Percentiles rank a stretch among this genome's conserved stretches.
Evolutionary conservation across 1,139 yeast species (phyloP).

Genomic region (Hemisphaericaspora xylanilytica): DNA sequence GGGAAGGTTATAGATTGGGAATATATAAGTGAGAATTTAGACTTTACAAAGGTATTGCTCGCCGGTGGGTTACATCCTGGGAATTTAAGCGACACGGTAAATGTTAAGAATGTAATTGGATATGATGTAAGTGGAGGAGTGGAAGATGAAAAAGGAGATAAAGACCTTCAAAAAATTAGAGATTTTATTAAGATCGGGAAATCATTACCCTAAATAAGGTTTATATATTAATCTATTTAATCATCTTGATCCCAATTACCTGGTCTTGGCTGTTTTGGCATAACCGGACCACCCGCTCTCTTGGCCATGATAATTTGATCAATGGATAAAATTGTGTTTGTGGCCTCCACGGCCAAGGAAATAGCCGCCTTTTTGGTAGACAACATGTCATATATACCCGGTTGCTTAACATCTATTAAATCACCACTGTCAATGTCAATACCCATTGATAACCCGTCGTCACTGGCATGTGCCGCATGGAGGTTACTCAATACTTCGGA

Average conservation of each 20-base stretch:
- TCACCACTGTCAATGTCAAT: conserved; percentile 77
- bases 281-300: conserved; percentile 95
- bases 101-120: conserved; percentile 60
- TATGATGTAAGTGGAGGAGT: conserved; percentile 97
- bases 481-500: conserved; percentile 83
- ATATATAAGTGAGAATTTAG: conserved; percentile 26
- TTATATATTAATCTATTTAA: conserved; percentile 24
- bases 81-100: conserved; percentile 57
- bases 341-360: conserved; percentile 93
- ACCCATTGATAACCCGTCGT: conserved; percentile 31
- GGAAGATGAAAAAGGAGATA: conserved; percentile 64
- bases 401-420: conserved; percentile 64
- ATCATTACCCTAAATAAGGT: conserved; percentile 3
- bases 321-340: conserved; percentile 82
- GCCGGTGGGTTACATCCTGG: conserved; percentile 89
- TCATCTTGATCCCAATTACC: conserved; percentile 99
- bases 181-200: conserved; percentile 54
- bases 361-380: conserved; percentile 84
- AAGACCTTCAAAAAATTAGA: conserved; percentile 62
- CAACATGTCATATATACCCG: conserved; percentile 75
- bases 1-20: conserved; percentile 78
- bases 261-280: conserved; percentile 84
- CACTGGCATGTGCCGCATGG: conserved; percentile 74
- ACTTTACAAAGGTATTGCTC: conserved; percentile 53
- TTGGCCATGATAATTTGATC: conserved; percentile 93